phyloP scores from a whole-genome alignment of 148 eudicot species.

The Limonium bicolor region DNA sequence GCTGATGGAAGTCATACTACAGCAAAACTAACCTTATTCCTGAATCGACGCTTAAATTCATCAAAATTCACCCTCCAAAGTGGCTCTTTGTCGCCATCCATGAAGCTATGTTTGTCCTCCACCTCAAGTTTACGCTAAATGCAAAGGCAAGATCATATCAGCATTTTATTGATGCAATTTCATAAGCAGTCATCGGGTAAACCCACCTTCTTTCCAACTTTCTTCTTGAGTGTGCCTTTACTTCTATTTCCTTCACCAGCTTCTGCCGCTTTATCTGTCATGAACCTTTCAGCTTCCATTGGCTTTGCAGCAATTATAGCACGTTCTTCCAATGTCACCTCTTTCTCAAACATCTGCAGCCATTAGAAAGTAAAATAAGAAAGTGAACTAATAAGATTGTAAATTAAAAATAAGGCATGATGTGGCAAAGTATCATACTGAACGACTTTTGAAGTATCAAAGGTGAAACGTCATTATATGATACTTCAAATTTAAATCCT shows the following conservation, averaged over 20 bases:
- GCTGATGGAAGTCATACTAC: too few species aligned
- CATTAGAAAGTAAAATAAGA: neutral
- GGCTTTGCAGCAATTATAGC: conserved; percentile 58
- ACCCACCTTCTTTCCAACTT: conserved; percentile 53
- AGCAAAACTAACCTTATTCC: conserved; percentile 42
- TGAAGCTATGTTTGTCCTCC: conserved; percentile 18
- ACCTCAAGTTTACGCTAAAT: conserved; percentile 38
- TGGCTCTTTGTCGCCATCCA: conserved; percentile 38
- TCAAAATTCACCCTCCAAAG: conserved; percentile 87
- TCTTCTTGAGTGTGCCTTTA: conserved; percentile 7
- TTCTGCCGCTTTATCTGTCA: conserved; percentile 16
- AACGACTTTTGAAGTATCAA: too few species aligned
- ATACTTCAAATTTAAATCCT: too few species aligned
- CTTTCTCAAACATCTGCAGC: conserved; percentile 17
- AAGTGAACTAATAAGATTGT: too few species aligned
- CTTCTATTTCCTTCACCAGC: conserved; percentile 17
- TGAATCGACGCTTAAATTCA: conserved; percentile 50
- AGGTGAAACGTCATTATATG: too few species aligned
- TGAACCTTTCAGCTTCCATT: conserved; percentile 55
- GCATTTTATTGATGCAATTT: neutral
- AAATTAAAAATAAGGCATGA: too few species aligned
- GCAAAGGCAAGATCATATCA: conserved; percentile 3
- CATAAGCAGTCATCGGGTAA: neutral
- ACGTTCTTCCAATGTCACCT: conserved; percentile 42
- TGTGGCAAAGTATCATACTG: too few species aligned